These are phyloP conservation scores for Gyromitra esculenta DNA, from an alignment of 2,329 filamentous ascomycete species.

Conservation along the genomic window DNA sequence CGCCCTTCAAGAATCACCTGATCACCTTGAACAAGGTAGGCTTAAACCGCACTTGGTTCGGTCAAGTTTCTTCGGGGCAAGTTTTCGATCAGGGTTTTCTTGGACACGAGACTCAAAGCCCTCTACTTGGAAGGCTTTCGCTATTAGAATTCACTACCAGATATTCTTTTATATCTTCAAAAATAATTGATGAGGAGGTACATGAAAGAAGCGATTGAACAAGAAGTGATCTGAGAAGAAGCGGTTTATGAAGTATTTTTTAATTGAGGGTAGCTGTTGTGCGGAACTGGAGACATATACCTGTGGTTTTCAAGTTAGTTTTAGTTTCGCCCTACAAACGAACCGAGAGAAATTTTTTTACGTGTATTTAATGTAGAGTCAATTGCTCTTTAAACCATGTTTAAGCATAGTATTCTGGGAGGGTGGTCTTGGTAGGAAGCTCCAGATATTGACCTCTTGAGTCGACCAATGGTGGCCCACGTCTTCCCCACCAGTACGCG, in stretches of 20 bases:
- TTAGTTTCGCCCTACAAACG: background rate
- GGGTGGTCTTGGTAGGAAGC: background rate
- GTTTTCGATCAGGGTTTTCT: too few species aligned
- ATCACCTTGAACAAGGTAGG: too few species aligned
- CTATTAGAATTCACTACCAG: too few species aligned
- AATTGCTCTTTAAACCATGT: background rate
- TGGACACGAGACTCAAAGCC: too few species aligned
- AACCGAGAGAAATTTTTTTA: too few species aligned
- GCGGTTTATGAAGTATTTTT: background rate
- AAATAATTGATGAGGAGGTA: too few species aligned
- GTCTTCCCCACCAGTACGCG: constrained; percentile 21
- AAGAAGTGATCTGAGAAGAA: background rate
- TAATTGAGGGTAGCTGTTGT: background rate
- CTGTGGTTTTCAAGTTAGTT: background rate
- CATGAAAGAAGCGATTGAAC: background rate
- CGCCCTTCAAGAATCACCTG: too few species aligned
- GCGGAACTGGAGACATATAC: background rate
- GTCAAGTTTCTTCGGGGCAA: too few species aligned
- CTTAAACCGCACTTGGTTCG: too few species aligned
- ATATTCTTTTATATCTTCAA: too few species aligned
- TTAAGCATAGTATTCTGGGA: constrained; percentile 12
- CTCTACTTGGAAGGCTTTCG: too few species aligned
- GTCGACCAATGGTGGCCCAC: background rate
- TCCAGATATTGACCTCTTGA: background rate
- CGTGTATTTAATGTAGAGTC: background rate